phyloP scores from a whole-genome alignment of 495 filamentous ascomycete genomes.

The Trichoderma orchidacearum region DNA sequence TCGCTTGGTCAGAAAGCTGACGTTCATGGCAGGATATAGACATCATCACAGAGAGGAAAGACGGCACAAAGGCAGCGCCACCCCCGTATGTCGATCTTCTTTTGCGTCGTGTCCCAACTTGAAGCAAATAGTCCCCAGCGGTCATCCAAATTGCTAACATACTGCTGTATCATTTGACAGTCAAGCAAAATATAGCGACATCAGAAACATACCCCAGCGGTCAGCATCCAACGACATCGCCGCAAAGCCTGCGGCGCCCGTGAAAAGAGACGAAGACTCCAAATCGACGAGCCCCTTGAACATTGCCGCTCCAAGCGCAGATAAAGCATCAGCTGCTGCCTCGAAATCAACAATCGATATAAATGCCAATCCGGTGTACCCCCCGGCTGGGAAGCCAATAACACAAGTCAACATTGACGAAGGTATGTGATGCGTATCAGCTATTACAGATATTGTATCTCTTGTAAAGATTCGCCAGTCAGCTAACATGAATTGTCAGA shows the following conservation, averaged over 20 bases:
- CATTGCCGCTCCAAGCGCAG: conserved; percentile 10
- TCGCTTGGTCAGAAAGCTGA: conserved; percentile 3
- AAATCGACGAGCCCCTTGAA: conserved; percentile 6
- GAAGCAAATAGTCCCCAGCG: too few species aligned
- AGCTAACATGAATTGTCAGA: conserved; percentile 30
- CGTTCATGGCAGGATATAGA: conserved; percentile 62
- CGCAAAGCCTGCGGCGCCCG: conserved; percentile 21
- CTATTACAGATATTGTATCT: background rate
- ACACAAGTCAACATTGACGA: conserved; percentile 73
- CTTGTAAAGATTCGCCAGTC: background rate
- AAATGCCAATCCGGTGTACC: conserved; percentile 67
- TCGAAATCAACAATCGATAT: conserved; percentile 75
- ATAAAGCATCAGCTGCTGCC: conserved; percentile 19
- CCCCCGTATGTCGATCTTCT: conserved; percentile 31
- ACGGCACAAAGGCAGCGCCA: conserved; percentile 57
- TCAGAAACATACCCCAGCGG: conserved; percentile 54
- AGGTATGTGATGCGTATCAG: conserved; percentile 21
- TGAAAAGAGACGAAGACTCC: conserved; percentile 27
- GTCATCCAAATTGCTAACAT: too few species aligned
- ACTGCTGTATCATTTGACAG: too few species aligned
- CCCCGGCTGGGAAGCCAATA: conserved; percentile 59
- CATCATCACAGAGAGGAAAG: conserved; percentile 81
- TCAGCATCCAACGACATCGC: conserved; percentile 38
- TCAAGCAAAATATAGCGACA: conserved; percentile 42
- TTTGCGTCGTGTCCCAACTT: background rate